Evolutionary conservation across 2,329 filamentous ascomycete species (phyloP).

Genomic region (Chrysosporium keratinophilum): DNA sequence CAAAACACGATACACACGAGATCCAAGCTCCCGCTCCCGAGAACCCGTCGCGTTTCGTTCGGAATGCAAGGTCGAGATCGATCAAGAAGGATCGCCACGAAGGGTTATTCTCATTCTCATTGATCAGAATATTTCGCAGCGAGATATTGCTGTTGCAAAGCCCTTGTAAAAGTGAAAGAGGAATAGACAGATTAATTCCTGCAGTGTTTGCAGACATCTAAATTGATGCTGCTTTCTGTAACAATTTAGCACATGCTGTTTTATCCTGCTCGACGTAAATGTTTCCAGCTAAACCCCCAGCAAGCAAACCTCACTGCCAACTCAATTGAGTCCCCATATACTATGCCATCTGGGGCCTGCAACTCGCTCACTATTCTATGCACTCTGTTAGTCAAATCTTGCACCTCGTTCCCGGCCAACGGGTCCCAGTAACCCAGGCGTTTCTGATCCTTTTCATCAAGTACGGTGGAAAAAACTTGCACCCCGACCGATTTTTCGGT

Average conservation of each 20-base stretch:
- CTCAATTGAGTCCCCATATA: neutral
- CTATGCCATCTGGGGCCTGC: neutral
- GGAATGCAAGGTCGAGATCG: constrained; percentile 35
- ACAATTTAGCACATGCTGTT: neutral
- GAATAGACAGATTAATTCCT: neutral
- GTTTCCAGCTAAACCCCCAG: neutral
- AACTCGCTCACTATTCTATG: neutral
- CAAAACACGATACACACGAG: no score
- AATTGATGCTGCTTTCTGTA: neutral
- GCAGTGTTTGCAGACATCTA: neutral
- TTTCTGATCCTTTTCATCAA: neutral
- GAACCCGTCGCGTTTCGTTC: constrained; percentile 23
- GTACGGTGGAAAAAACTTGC: neutral
- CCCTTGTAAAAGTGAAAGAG: neutral
- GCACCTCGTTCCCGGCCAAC: neutral
- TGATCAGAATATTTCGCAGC: constrained; percentile 40
- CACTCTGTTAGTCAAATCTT: neutral
- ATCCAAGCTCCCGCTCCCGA: constrained; percentile 25
- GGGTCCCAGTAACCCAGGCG: neutral
- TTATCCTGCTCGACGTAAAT: neutral
- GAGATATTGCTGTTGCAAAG: constrained; percentile 31
- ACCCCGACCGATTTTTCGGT: neutral
- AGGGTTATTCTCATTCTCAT: constrained; percentile 33
- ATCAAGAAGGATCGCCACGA: constrained; percentile 36
- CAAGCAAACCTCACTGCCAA: neutral